These are phyloP conservation scores for Tolypocladium inflatum DNA, from an alignment of 2,329 filamentous ascomycete species.

Conservation along the genomic window DNA sequence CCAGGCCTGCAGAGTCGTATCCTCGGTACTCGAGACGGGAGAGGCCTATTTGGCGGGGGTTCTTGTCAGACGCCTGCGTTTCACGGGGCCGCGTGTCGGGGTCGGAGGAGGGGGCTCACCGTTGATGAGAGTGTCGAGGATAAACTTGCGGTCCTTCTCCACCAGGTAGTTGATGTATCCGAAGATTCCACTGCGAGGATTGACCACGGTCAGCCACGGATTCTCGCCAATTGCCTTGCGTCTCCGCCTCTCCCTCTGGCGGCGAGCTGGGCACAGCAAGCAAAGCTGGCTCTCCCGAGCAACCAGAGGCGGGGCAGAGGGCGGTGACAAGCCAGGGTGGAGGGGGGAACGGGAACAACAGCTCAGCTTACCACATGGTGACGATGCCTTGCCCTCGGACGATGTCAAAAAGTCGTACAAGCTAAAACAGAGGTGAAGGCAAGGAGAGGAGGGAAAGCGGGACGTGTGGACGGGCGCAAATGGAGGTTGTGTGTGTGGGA, in stretches of 20 bases:
- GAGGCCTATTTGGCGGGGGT: constrained; percentile 51
- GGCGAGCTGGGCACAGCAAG: neutral
- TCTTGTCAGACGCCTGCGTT: constrained; percentile 12
- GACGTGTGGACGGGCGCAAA: neutral
- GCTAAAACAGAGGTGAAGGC: neutral
- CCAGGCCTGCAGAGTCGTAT: constrained; percentile 95
- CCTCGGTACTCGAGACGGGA: constrained; percentile 96
- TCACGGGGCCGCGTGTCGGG: constrained; percentile 3
- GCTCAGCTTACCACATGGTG: constrained; percentile 14
- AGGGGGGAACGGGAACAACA: neutral
- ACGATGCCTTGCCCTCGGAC: constrained; percentile 5
- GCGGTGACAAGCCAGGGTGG: constrained; percentile 8
- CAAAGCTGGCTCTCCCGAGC: neutral
- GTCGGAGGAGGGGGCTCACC: constrained; percentile 47
- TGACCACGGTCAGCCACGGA: constrained; percentile 14
- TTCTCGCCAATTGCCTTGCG: constrained; percentile 12
- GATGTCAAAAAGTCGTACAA: constrained; percentile 1
- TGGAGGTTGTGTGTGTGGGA: constrained; percentile 1
- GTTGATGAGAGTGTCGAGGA: constrained; percentile 92
- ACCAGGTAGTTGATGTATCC: constrained; percentile 99
- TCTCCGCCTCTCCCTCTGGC: neutral
- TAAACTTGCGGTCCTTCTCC: constrained; percentile 96
- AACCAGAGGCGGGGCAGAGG: constrained; percentile 5
- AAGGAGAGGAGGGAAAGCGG: neutral
- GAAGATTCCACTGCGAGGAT: constrained; percentile 68